These are phyloP conservation scores for Astrocystis sublimbata DNA, from an alignment of 495 filamentous ascomycete genomes.

Conservation along the genomic window DNA sequence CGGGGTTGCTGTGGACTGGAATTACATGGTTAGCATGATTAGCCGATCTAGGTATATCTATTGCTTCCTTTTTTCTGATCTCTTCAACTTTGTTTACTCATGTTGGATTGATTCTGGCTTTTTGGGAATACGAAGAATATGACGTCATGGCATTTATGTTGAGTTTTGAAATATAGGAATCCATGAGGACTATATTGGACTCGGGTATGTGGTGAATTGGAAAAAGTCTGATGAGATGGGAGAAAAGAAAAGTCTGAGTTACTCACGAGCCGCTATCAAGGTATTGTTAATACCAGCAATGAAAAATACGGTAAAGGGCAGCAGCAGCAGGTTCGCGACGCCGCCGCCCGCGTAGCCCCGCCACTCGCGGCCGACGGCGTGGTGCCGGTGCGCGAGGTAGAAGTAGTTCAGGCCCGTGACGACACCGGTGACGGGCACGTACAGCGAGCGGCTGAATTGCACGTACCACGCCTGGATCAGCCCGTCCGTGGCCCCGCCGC, in stretches of 20 bases:
- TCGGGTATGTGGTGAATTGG: no score
- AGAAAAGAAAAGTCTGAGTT: no score
- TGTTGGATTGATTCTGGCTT: no score
- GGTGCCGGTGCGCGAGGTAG: slow-evolving; percentile 44
- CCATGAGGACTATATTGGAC: no score
- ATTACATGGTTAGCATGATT: background rate
- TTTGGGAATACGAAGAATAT: no score
- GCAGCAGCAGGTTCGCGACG: slow-evolving; percentile 38
- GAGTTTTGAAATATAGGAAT: no score
- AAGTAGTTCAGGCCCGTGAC: slow-evolving; percentile 36
- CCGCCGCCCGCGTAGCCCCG: slow-evolving; percentile 37
- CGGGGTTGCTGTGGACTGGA: slow-evolving; percentile 23
- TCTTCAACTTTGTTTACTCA: no score
- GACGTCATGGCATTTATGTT: no score
- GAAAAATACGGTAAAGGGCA: slow-evolving; percentile 39
- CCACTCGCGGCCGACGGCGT: slow-evolving; percentile 27
- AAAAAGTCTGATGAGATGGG: no score
- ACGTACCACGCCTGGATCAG: slow-evolving; percentile 29
- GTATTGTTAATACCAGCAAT: slow-evolving; percentile 24
- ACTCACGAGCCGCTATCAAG: slow-evolving; percentile 22
- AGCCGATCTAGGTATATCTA: no score
- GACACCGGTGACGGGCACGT: slow-evolving; percentile 39
- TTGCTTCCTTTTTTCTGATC: no score
- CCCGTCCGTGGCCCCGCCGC: slow-evolving; percentile 30
- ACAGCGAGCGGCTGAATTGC: slow-evolving; percentile 37